These are phyloP conservation scores for Globisporangium echinulatum DNA, from an alignment of 352 stramenopile species.

Conservation along the genomic window DNA sequence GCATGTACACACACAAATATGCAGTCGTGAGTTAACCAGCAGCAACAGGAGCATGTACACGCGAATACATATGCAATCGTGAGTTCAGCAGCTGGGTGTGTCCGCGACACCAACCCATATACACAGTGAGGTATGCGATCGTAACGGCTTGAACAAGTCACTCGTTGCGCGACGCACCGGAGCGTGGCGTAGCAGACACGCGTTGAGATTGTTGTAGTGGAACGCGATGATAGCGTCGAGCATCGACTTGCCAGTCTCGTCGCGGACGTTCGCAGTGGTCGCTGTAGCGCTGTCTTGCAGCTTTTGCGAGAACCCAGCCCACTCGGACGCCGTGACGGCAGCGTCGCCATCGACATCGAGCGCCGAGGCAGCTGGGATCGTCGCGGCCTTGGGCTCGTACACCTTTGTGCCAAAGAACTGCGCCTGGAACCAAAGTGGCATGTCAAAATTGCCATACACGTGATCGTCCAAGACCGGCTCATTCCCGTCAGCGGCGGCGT, in stretches of 20 bases:
- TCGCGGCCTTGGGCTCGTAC: not conserved
- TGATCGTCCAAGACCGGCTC: no score
- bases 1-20: not conserved
- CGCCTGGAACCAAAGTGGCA: not conserved
- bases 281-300: not conserved
- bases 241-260: not conserved
- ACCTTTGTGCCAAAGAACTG: not conserved
- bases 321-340: conserved; percentile 1
- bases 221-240: conserved; percentile 21
- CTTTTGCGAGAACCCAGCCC: not conserved
- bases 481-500: no score
- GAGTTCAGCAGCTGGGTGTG: no score
- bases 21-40: no score
- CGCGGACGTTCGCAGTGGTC: not conserved
- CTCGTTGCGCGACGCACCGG: not conserved
- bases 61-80: no score
- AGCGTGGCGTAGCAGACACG: conserved; percentile 19
- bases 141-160: no score
- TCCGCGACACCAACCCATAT: no score
- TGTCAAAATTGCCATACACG: not conserved
- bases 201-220: conserved; percentile 27
- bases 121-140: no score
- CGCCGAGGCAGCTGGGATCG: conserved; percentile 9
- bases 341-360: conserved; percentile 2
- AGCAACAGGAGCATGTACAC: no score